A percentile compares a stretch with the other conserved stretches of the same genome.
phyloP scores from a whole-genome alignment of 495 filamentous ascomycete species.

The Friedmanniomyces simplex region DNA sequence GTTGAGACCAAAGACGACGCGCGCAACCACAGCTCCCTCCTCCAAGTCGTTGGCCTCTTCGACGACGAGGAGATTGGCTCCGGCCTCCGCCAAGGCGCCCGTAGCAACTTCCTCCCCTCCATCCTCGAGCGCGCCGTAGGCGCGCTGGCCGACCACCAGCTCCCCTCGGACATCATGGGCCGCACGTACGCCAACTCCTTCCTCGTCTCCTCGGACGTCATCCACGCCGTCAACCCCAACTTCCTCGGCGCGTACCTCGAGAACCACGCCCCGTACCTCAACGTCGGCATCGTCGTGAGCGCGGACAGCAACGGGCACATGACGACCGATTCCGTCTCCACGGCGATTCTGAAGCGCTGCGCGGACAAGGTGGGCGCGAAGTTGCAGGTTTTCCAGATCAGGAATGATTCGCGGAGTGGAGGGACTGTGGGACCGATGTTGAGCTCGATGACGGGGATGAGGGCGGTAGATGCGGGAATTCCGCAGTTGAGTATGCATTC shows the following conservation, averaged over 20 bases:
- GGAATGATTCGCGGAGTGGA: constrained; percentile 78
- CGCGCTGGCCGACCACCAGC: constrained; percentile 41
- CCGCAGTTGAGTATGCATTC: constrained; percentile 92
- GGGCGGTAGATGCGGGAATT: constrained; percentile 82
- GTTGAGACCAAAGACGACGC: constrained; percentile 31
- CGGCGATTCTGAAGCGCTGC: constrained; percentile 62
- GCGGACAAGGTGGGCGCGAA: constrained; percentile 57
- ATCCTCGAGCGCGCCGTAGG: constrained; percentile 73
- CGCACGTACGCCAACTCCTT: constrained; percentile 90
- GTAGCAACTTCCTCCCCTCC: constrained; percentile 72
- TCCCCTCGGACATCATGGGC: constrained; percentile 53
- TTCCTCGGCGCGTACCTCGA: constrained; percentile 70
- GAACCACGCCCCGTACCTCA: constrained; percentile 79
- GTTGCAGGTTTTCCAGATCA: constrained; percentile 86
- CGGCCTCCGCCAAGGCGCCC: constrained; percentile 77
- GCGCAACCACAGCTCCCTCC: constrained; percentile 33
- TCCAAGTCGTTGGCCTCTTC: constrained; percentile 84
- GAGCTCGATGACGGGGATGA: constrained; percentile 65
- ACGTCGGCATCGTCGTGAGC: constrained; percentile 73
- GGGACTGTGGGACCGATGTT: constrained; percentile 93
- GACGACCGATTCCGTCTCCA: constrained; percentile 76
- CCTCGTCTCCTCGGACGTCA: constrained; percentile 86
- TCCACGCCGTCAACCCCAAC: constrained; percentile 91
- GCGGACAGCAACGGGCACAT: constrained; percentile 89
- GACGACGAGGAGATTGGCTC: constrained; percentile 96